Evolutionary conservation across 495 filamentous ascomycete species (phyloP), one percentile per base, ranked within the genome.

Genomic region (Annulohypoxylon maeteangense): DNA sequence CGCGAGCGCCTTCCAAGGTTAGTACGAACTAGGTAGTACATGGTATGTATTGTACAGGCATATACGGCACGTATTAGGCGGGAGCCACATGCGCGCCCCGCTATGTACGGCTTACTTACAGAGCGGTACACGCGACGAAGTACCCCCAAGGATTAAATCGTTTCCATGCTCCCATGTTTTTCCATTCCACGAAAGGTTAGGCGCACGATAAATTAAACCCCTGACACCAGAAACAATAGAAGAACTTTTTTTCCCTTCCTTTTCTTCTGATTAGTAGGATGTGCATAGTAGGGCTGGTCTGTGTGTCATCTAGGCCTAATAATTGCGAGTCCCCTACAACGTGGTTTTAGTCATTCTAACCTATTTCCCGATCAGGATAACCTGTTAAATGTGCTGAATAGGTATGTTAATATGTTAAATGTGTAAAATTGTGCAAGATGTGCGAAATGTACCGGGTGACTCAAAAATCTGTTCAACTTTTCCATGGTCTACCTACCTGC

Each of bases 31-130:
- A 32, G 56, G 57, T 50, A 68, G 20, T 54, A 54, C 50, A 31
- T 40, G 32, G 36, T 40, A 14, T 16, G 29, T 16, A 31, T 54
- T 54, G 10, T 34, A 54, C 50, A 47, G 51, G 50, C 62, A 38
- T 44, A 25, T 14, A 34, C 55, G 22, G 36, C 45, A 68, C 45
- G 53, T 60, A 64, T 27, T 45, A 50, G 55, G 56, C 67, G 61
- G 67, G 55, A 65, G 48, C 67, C 67, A 61, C 67, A 70, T 70
- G 67, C 31, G 38, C 60, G 67, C 62, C 62, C 67, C 67, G 67
- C 67, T 61, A 65, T 61, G 61, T 59, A 60, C 27, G 67, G 61
- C 61, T 70, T 70, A 70, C 67, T 60, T 70, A 65, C 67, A 70
- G 60, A 54, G 20, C 60, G 34, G 45, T 51, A 70, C 61, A 65